Conservation (phyloP, 1,139 yeast genomes). For the Nakaseomyces nivariensis region DNA sequence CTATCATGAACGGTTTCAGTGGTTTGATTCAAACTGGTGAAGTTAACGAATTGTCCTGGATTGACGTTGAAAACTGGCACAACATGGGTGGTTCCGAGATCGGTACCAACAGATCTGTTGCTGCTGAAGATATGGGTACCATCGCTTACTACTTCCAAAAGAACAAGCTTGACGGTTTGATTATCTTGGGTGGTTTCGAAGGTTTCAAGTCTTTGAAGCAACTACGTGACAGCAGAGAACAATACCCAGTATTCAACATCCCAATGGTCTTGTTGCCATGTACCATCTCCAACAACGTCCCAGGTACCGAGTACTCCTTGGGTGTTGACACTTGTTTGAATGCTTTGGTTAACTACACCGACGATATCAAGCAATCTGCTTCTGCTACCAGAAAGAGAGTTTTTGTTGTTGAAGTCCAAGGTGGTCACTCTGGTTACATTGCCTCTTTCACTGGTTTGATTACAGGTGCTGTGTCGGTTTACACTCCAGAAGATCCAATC, state of each 20-base stretch:
- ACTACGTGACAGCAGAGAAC: slow-evolving; percentile 49
- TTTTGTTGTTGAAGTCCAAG: slow-evolving; percentile 78
- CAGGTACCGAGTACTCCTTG: slow-evolving; percentile 72
- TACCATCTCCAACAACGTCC: slow-evolving; percentile 76
- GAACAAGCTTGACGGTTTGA: slow-evolving; percentile 60
- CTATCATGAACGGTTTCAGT: slow-evolving; percentile 66
- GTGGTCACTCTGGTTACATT: slow-evolving; percentile 74
- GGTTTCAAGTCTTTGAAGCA: slow-evolving; percentile 63
- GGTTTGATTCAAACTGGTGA: slow-evolving; percentile 72
- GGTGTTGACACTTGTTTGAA: slow-evolving; percentile 77
- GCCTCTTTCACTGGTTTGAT: slow-evolving; percentile 61
- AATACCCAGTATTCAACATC: slow-evolving; percentile 62
- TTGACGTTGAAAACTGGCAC: slow-evolving; percentile 66
- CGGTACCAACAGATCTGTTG: slow-evolving; percentile 69
- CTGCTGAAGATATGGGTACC: slow-evolving; percentile 60
- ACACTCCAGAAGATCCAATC: slow-evolving; percentile 65
- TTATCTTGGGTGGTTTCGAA: slow-evolving; percentile 73
- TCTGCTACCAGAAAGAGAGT: slow-evolving; percentile 70
- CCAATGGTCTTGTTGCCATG: slow-evolving; percentile 76
- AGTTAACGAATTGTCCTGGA: slow-evolving; percentile 52
- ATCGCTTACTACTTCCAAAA: slow-evolving; percentile 71
- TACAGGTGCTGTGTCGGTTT: slow-evolving; percentile 66
- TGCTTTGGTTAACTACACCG: slow-evolving; percentile 65
- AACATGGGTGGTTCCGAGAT: slow-evolving; percentile 72
- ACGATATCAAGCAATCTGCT: slow-evolving; percentile 69